Conservation (phyloP, 2,329 filamentous ascomycete species). For the Emmonsia crescens region DNA sequence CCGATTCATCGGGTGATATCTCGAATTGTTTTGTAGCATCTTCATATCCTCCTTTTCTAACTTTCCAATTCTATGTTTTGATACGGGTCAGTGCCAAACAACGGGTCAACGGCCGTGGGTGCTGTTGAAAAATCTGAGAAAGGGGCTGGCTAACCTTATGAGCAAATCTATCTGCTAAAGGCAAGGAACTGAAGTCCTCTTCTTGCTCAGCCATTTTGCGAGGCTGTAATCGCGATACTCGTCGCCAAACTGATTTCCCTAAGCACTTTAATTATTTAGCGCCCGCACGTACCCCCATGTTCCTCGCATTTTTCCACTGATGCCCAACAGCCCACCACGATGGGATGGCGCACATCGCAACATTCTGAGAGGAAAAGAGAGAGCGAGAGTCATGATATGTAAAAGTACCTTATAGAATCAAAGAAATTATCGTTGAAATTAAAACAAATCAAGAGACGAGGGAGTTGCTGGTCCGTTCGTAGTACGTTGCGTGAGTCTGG, state of each 20-base stretch:
- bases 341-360: background rate
- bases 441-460: background rate
- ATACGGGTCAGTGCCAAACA: background rate
- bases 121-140: background rate
- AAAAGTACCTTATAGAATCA: background rate
- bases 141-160: constrained; percentile 60
- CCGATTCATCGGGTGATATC: constrained; percentile 69
- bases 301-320: background rate
- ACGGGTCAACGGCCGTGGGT: background rate
- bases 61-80: constrained; percentile 70
- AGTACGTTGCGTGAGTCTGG: background rate
- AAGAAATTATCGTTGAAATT: background rate
- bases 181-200: constrained; percentile 71
- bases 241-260: background rate
- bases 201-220: constrained; percentile 63
- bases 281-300: background rate
- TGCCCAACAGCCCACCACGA: background rate
- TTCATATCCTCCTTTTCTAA: constrained; percentile 89
- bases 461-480: background rate
- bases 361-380: background rate
- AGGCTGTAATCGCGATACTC: background rate
- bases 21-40: constrained; percentile 82
- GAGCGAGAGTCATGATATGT: background rate
- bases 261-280: background rate
- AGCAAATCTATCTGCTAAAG: constrained; percentile 66